Base-by-base conservation (phyloP, 1,284 basidiomycete genomes). In the Cryptococcus hybrid region DNA sequence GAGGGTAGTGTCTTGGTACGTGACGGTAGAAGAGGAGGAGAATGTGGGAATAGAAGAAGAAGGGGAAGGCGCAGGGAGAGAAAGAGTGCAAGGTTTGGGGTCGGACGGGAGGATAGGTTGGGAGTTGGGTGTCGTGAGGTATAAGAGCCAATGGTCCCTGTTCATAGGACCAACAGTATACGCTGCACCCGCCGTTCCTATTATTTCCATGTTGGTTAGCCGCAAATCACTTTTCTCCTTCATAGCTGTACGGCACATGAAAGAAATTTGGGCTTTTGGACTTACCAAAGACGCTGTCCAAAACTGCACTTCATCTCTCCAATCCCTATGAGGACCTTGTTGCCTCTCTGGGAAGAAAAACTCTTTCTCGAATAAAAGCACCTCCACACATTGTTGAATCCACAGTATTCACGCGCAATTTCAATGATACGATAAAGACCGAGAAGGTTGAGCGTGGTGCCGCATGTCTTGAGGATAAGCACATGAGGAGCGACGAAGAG, bases 311-410 rank as follows among this genome's bases (percentile, higher is more conserved):
- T 99, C 96, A 60, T 90, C 84, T 65, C 86, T 85, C 96, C 96
- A 99, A 75, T 94, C 91, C 61, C 86, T 84, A 80, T 99, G 96
- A 35, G 95, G 95, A 2, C 93, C 94, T 45, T 83, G 82, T 75
- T 99, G 96, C 47, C 90, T 86, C 76, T 99, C 96, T 13, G 96
- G 96, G 78, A 99, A 99, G 90, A 99, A 98, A 99, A 99, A 8
- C 89, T 89, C 80, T 99, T 99, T 70, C 95, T 88, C 51, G 92
- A 96, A 82, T 99, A 99, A 82, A 99, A 99, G 78, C 89, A 80
- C 50, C 90, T 85, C 78, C 91, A 85, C 43, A 95, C 89, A 37
- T 82, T 82, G 39, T 81, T 81, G 67, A 95, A 82, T 40, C 86
- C 84, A 52, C 90, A 92, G 55, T 90, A 84, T 46, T 86, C 82